Evolutionary conservation across 2,329 filamentous ascomycete genomes (phyloP), one percentile per base, ranked within the genome.

Genomic region (Penicillium sp.): DNA sequence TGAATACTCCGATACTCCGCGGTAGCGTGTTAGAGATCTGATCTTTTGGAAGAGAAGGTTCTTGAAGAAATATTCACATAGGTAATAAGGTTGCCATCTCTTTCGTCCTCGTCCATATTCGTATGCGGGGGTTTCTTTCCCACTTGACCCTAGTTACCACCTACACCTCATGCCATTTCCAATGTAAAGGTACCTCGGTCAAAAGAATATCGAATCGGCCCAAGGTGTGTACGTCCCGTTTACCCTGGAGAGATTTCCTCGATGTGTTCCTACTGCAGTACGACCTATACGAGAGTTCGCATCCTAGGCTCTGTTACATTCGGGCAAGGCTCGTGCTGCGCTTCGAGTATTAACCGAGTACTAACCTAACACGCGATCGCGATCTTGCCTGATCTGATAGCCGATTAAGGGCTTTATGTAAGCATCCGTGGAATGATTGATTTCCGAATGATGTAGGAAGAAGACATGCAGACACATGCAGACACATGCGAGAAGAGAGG

Each of bases 351-450:
- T 30, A 8, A 4, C 28, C 28, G 28, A 13, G 42, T 24, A 13
- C 15, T n/a, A 55, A 37, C 33, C 26, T 38, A 26, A 28, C 47
- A 30, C 51, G 15, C 26, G 28, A 38, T 56, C 45, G 37, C 30
- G 28, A 56, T 40, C 47, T 26, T 40, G 53, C 33, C 44, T 47
- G 40, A 44, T 54, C 45, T 62, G 38, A 40, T 56, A 45, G 40
- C 40, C 22, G 57, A 37, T 56, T 42, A 22, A 38, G 30, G 50
- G 30, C 45, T 13, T 28, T 33, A 40, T 58, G 45, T 38, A 63
- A 58, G 60, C 37, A 58, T 55, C 53, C 47, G 58, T 63, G 22
- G 4, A 45, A 8, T 13, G 15, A 3, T 45, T 26, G 19, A 45
- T 15, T 45, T 13, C 13, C 42, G 42, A 7, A 6, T 40, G 15